Percentiles rank a stretch among this genome's conserved stretches.
phyloP scores from a whole-genome alignment of 2,329 filamentous ascomycete species.

The Fusarium miscanthi region DNA sequence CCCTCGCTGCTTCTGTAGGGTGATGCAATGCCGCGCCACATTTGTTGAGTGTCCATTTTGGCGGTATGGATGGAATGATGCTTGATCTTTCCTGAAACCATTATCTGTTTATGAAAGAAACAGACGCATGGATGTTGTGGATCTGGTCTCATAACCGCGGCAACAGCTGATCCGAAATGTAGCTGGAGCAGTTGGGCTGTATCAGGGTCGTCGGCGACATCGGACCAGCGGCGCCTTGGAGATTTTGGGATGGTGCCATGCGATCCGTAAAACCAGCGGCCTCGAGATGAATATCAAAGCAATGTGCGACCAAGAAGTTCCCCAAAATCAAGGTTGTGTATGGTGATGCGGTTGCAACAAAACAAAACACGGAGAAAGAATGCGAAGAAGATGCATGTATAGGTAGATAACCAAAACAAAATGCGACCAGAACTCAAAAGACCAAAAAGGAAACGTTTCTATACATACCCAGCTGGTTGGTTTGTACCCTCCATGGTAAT shows the following conservation, averaged over 20 bases:
- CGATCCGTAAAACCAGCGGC: neutral
- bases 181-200: conserved; percentile 6
- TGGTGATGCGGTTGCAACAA: neutral
- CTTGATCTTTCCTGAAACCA: conserved; percentile 22
- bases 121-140: conserved; percentile 3
- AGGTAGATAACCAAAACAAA: neutral
- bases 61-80: conserved; percentile 14
- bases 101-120: neutral
- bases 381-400: neutral
- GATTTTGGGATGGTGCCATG: neutral
- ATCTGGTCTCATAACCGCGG: neutral
- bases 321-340: neutral
- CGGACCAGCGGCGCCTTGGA: neutral
- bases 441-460: neutral
- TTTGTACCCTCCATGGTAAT: conserved; percentile 73
- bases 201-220: conserved; percentile 6
- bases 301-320: neutral
- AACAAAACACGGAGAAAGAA: neutral
- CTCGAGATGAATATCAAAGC: neutral
- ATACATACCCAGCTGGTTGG: conserved; percentile 52
- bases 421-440: conserved; percentile 2
- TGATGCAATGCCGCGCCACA: conserved; percentile 36
- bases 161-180: neutral
- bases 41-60: conserved; percentile 18
- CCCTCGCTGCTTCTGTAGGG: conserved; percentile 31